A percentile compares a stretch with the other conserved stretches of the same genome.
phyloP scores from a whole-genome alignment of 768 basidiomycete species.

The Termitomyces sp. region DNA sequence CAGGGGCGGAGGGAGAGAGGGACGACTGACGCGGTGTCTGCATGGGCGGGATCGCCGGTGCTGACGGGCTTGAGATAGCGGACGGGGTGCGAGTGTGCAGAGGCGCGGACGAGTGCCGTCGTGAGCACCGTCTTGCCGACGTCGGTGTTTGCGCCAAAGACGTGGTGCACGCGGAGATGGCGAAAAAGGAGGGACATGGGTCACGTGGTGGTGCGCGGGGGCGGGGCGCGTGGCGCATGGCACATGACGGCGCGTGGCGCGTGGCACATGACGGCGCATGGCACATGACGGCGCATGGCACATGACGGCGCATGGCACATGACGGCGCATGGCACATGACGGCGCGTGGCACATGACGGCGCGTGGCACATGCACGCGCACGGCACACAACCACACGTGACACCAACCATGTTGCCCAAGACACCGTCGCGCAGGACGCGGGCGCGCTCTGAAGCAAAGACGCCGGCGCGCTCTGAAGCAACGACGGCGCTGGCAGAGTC shows the following conservation, averaged over 20 bases:
- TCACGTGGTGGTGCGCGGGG: background rate
- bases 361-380: too few relatives aligned
- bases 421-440: conserved; percentile 44
- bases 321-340: too few relatives aligned
- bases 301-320: too few relatives aligned
- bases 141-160: conserved; percentile 95
- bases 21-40: conserved; percentile 70
- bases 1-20: background rate
- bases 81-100: conserved; percentile 47
- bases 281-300: too few relatives aligned
- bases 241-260: too few relatives aligned
- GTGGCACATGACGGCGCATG: too few relatives aligned
- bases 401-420: conserved; percentile 33
- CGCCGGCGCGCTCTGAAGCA: conserved; percentile 44
- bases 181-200: conserved; percentile 64
- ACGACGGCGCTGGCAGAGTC: conserved; percentile 49
- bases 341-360: too few relatives aligned
- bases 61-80: conserved; percentile 89
- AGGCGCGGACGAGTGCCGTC: conserved; percentile 76
- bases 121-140: conserved; percentile 94
- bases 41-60: conserved; percentile 74
- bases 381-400: too few relatives aligned
- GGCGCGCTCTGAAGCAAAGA: conserved; percentile 44
- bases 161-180: conserved; percentile 80
- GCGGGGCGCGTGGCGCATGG: background rate